phyloP scores from a whole-genome alignment of 202 grass and related monocot species.

The Carex arenaria region DNA sequence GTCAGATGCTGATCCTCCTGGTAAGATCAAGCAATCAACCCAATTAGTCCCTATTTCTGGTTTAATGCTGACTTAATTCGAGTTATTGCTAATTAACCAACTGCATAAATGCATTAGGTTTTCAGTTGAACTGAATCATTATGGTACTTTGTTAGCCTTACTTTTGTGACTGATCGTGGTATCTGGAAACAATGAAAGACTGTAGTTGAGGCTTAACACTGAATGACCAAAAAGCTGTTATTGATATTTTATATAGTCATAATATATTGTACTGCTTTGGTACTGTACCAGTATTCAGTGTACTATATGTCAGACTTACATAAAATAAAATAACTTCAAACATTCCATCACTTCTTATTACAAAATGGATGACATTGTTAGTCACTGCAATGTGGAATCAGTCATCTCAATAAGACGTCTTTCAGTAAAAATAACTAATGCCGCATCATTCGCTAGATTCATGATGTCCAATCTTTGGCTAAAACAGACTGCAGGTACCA shows the following conservation, averaged over 20 bases:
- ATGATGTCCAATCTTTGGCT: background rate
- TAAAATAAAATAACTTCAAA: background rate
- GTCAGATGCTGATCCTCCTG: constrained; percentile 18
- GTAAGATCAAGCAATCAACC: background rate
- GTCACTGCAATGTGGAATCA: background rate
- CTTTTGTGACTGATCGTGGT: background rate
- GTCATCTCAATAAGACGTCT: background rate
- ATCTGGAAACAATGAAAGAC: background rate
- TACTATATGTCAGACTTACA: background rate
- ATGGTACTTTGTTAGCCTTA: background rate
- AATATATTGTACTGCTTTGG: background rate
- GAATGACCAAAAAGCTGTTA: background rate
- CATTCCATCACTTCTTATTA: background rate
- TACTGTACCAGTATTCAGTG: background rate
- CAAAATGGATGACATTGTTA: background rate
- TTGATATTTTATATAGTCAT: background rate
- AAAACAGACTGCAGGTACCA: background rate
- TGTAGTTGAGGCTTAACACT: background rate
- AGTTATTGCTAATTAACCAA: background rate
- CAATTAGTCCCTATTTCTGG: background rate
- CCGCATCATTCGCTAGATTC: background rate
- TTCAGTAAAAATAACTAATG: background rate
- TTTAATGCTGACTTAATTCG: background rate
- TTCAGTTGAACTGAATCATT: background rate
- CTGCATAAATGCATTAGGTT: background rate